phyloP scores from a whole-genome alignment of 306 rosid genomes.

The Lagenaria siceraria region DNA sequence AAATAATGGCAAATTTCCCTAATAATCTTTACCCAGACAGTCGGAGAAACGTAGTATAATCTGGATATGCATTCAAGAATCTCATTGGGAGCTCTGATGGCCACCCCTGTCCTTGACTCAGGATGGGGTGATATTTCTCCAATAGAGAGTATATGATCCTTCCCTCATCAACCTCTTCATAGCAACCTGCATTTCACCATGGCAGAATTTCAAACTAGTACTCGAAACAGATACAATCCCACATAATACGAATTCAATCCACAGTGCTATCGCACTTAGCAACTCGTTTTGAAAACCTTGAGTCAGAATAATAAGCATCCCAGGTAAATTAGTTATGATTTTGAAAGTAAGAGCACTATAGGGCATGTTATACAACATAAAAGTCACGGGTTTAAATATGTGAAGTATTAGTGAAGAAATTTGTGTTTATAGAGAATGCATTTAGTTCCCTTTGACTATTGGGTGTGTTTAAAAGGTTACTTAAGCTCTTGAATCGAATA shows the following conservation, averaged over 20 bases:
- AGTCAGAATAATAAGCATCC: background rate
- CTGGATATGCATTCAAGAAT: slow-evolving; percentile 45
- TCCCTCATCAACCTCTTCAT: slow-evolving; percentile 41
- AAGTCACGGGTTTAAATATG: background rate
- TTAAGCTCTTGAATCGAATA: background rate
- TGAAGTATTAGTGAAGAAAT: background rate
- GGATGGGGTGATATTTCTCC: slow-evolving; percentile 35
- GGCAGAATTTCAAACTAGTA: slow-evolving; percentile 4
- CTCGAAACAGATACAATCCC: slow-evolving; percentile 8
- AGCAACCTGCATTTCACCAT: slow-evolving; percentile 39
- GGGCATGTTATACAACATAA: background rate
- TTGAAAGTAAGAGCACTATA: background rate
- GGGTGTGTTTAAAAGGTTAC: background rate
- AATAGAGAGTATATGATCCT: slow-evolving; percentile 28
- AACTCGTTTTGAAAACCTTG: background rate
- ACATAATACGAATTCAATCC: background rate
- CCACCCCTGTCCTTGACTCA: slow-evolving; percentile 30
- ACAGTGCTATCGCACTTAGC: background rate
- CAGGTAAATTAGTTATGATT: background rate
- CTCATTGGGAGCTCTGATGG: slow-evolving; percentile 28
- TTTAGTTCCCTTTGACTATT: background rate
- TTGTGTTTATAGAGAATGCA: background rate
- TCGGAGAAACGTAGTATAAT: slow-evolving; percentile 29
- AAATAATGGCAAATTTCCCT: background rate
- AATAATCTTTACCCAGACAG: slow-evolving; percentile 12